Conservation (phyloP, 2,329 filamentous ascomycete genomes). For the Fusarium solani-melongenae region DNA sequence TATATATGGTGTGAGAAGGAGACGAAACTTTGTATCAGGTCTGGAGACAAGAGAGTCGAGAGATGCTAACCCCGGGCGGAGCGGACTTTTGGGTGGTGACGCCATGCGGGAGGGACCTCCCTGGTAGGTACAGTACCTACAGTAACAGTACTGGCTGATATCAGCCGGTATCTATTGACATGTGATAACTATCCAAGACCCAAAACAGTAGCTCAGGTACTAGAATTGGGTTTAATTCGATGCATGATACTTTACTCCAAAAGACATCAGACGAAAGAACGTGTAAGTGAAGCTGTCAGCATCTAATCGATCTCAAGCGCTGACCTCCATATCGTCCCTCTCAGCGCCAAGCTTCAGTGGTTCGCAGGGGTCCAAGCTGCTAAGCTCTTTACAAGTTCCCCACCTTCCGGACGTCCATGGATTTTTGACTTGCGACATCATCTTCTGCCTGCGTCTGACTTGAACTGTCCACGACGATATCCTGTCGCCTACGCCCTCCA, state of each 20-base stretch:
- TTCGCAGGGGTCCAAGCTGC: neutral
- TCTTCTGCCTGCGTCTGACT: slow-evolving; percentile 31
- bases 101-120: neutral
- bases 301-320: slow-evolving; percentile 12
- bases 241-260: neutral
- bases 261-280: neutral
- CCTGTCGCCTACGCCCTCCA: slow-evolving; percentile 2
- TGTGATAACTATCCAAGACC: neutral
- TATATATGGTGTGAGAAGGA: neutral
- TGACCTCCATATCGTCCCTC: neutral
- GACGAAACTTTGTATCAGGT: neutral
- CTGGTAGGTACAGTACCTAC: neutral
- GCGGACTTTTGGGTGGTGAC: neutral
- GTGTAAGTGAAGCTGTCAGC: slow-evolving; percentile 10
- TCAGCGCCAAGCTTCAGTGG: neutral
- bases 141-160: neutral
- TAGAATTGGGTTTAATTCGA: neutral
- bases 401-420: slow-evolving; percentile 2
- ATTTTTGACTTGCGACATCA: slow-evolving; percentile 34
- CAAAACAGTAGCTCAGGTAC: neutral
- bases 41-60: neutral
- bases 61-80: neutral
- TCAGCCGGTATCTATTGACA: neutral
- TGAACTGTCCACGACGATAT: slow-evolving; percentile 21
- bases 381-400: neutral